Base-by-base conservation (phyloP, 768 basidiomycete genomes). In the Auricularia auricula-judae region DNA sequence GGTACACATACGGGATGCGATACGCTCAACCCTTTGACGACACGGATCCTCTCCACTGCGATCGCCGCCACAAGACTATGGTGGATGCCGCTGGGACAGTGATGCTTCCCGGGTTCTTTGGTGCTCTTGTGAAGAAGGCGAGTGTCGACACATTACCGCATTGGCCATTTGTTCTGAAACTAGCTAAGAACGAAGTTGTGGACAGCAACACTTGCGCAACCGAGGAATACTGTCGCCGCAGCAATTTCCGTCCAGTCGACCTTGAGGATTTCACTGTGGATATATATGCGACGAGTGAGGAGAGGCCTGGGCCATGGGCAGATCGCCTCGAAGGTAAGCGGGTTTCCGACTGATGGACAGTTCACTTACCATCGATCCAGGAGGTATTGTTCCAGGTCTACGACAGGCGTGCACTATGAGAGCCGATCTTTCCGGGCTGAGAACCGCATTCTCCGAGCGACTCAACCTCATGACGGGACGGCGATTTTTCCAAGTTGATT, bases 351-450 rank as follows among this genome's bases (percentile, higher is more conserved):
- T 42, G 39, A 42, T 14, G 39, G 39, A 42, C 39, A 14, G 8
- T 7, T 42, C 39, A 8, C 39, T 42, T 7, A 42, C 39, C 39
- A 42, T 42, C 8, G 39, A 7, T 8, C 39, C 39, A 42, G 59
- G 59, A 61, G 59, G 64, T 12, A 29, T 65, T 7, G 11, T 61
- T 3, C 60, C 64, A 4, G 51, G 51, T 10, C 62, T 65, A 18
- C 64, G 59, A 3, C 3, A 53, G 14, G 64, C 54, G 16, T 65
- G 64, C 36, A 65, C 64, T 7, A 36, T 65, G 18, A 60, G 43
- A n/a, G 64, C 64, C 21, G 39, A 65, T 65, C 59, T 65, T 8
- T 65, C 64, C 21, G 53, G 53, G 23, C 35, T 65, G 35, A 21
- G 18, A 23, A 35, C 59, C 16, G 39, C 58, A 4, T 35, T 65